A percentile compares a stretch with the other conserved stretches of the same genome.
Evolutionary conservation across 2,329 filamentous ascomycete species (phyloP).

Genomic region (Penicillium sp.): DNA sequence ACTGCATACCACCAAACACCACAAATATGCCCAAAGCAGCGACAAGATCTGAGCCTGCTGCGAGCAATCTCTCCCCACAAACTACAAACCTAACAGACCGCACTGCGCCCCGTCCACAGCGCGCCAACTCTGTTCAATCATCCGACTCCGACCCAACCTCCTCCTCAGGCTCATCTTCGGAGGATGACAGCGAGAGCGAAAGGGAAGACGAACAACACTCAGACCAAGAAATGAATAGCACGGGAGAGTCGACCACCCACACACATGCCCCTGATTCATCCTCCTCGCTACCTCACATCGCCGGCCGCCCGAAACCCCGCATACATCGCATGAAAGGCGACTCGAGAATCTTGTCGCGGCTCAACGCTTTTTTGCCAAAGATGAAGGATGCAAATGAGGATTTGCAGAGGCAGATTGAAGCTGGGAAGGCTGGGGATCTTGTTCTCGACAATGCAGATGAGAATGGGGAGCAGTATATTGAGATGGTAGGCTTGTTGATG

Average conservation of each 20-base stretch:
- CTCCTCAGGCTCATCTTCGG: slow-evolving; percentile 28
- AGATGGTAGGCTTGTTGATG: slow-evolving; percentile 38
- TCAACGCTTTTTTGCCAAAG: slow-evolving; percentile 45
- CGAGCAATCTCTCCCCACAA: background rate
- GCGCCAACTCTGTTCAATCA: slow-evolving; percentile 3
- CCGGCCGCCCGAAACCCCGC: slow-evolving; percentile 35
- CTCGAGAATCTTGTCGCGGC: slow-evolving; percentile 36
- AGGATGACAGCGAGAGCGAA: slow-evolving; percentile 28
- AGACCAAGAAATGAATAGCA: slow-evolving; percentile 11
- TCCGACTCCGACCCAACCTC: slow-evolving; percentile 28
- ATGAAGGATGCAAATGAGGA: slow-evolving; percentile 47
- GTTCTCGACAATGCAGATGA: slow-evolving; percentile 39
- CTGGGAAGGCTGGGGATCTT: slow-evolving; percentile 32
- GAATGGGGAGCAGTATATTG: slow-evolving; percentile 41
- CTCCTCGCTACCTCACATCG: slow-evolving; percentile 29
- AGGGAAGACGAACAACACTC: slow-evolving; percentile 23
- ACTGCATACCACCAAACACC: background rate
- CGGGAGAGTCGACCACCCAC: background rate
- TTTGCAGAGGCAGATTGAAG: slow-evolving; percentile 40
- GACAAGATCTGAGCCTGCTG: background rate
- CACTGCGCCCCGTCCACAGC: slow-evolving; percentile 1
- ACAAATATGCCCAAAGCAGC: background rate
- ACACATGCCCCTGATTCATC: background rate
- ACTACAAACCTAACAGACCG: slow-evolving; percentile 4
- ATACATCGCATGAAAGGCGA: slow-evolving; percentile 32